Base-by-base conservation (phyloP, 306 rosid species). In the Canavalia gladiata region DNA sequence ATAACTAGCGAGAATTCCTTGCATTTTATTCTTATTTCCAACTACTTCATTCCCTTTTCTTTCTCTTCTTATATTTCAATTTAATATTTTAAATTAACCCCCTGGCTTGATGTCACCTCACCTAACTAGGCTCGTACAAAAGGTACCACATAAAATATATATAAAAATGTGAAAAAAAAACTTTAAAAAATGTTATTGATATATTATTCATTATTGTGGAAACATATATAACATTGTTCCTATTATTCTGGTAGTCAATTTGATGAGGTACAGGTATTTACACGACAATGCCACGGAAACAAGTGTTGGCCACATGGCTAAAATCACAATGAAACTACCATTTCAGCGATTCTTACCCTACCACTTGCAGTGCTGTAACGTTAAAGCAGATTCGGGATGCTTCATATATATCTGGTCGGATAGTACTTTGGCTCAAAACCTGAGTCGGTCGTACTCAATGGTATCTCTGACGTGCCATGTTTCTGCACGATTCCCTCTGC, bases 321-420 rank as follows among this genome's bases (percentile, higher is more conserved):
- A 33, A 30, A 1, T 46, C 33, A 58, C 9, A 46, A 18, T 8
- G 42, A 56, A 78, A 56, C 47, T 12, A 31, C 47, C 57, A 46
- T 42, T 52, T 51, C 65, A 39, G n/a, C 55, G 34, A 33, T 33
- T 46, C 7, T 3, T n/a, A 7, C 42, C 33, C 55, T 6, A 74
- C 6, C 51, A 72, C 49, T 72, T 34, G 13, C 13, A 41, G 28
- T 62, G 47, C 9, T 18, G 11, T 42, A 13, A 6, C 8, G 37
- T 58, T 59, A 59, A 77, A 66, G 49, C 34, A 54, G 75, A 68
- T 67, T 67, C 67, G 29, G 18, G 68, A 78, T 78, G 66, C 67
- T 77, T 77, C 74, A 30, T 5, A 6, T 54, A 30, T 5, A 6
- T 54, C 28, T 37, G 12, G 58, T 41, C 54, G 39, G 78, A 8